These are phyloP conservation scores for Gamsiella multidivaricata DNA, from an alignment of 192 early-diverging fungal genomes.

Conservation along the genomic window DNA sequence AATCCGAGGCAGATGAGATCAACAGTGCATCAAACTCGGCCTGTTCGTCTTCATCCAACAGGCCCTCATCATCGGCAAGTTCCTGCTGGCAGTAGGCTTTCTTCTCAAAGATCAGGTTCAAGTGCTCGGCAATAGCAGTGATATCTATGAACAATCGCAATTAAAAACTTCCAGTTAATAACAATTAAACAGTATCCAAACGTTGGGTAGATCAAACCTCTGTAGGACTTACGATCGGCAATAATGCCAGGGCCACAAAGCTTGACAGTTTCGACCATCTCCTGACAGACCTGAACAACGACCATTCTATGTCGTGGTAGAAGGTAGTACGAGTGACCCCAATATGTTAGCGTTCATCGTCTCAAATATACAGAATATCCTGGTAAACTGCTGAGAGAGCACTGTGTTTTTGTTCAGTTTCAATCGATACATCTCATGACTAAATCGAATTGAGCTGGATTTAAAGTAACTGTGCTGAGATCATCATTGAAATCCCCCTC, in stretches of 20 bases:
- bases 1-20: slow-evolving; percentile 82
- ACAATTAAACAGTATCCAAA: no score
- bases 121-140: slow-evolving; percentile 43
- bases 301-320: slow-evolving; percentile 66
- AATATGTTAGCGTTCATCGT: no score
- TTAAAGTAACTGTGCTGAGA: slow-evolving; percentile 44
- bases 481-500: slow-evolving; percentile 28
- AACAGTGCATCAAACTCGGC: slow-evolving; percentile 87
- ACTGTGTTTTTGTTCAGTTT: slow-evolving; percentile 54
- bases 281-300: slow-evolving; percentile 82
- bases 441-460: slow-evolving; percentile 55
- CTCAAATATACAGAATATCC: no score
- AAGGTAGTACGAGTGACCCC: no score
- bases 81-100: slow-evolving; percentile 79
- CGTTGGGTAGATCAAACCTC: no score
- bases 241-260: slow-evolving; percentile 79
- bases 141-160: slow-evolving; percentile 33
- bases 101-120: slow-evolving; percentile 76
- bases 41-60: slow-evolving; percentile 84
- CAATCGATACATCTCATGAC: slow-evolving; percentile 44
- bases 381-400: slow-evolving; percentile 58
- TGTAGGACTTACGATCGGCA: slow-evolving; percentile 64
- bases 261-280: slow-evolving; percentile 76
- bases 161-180: slow-evolving; percentile 1
- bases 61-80: slow-evolving; percentile 71